Conservation (phyloP, 768 basidiomycete species). For the Podaxis carcinomalis region DNA sequence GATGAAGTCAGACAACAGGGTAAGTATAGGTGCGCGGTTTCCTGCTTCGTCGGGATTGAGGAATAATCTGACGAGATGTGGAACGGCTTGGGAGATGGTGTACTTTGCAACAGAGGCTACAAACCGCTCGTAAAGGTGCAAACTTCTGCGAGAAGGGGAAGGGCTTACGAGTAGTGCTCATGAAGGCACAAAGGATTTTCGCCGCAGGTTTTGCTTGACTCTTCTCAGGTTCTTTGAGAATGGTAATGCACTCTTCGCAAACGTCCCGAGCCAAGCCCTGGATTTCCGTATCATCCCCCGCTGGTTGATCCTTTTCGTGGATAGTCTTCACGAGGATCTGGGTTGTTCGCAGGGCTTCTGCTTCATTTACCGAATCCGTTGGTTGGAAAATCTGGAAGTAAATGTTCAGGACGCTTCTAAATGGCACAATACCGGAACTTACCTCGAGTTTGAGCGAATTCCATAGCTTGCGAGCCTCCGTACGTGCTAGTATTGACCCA, state of each 20-base stretch:
- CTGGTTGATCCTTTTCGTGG: conserved; percentile 44
- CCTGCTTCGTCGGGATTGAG: conserved; percentile 64
- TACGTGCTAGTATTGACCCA: conserved; percentile 56
- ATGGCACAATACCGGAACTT: conserved; percentile 35
- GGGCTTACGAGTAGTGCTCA: conserved; percentile 72
- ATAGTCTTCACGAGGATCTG: conserved; percentile 74
- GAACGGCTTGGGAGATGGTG: conserved; percentile 63
- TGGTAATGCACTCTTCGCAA: conserved; percentile 74
- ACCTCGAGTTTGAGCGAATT: conserved; percentile 90
- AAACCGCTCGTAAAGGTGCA: neutral
- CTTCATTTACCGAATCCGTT: conserved; percentile 71
- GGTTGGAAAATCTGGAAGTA: conserved; percentile 83
- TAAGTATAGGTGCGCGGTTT: conserved; percentile 62
- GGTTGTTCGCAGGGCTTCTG: conserved; percentile 65
- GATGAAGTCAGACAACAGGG: conserved; percentile 64
- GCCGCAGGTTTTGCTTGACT: conserved; percentile 85
- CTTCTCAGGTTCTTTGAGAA: conserved; percentile 90
- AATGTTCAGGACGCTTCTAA: neutral
- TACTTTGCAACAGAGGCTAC: conserved; percentile 67
- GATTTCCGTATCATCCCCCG: conserved; percentile 34
- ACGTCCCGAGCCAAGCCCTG: conserved; percentile 68
- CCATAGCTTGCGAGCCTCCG: conserved; percentile 79
- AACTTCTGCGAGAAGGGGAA: neutral
- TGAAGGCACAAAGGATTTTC: conserved; percentile 74
- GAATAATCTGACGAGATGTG: conserved; percentile 76